Evolutionary conservation across 495 filamentous ascomycete species (phyloP).

Genomic region (Penicillium riverlandense): DNA sequence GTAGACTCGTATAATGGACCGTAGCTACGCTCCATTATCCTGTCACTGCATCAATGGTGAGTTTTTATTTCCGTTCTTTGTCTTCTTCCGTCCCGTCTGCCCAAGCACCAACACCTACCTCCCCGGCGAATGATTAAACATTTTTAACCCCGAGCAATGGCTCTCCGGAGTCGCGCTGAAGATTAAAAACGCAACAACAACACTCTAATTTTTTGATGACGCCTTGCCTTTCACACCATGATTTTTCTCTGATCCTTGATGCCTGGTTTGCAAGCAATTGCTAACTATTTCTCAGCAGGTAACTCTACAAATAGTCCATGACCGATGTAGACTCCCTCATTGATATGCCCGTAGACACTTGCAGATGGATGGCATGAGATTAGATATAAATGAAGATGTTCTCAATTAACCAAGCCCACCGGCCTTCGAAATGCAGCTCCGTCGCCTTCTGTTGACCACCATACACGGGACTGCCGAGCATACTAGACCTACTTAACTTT

Average conservation of each 20-base stretch:
- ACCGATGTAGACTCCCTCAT: background rate
- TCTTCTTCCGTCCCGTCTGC: background rate
- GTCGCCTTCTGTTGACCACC: too few relatives aligned
- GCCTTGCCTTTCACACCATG: conserved; percentile 19
- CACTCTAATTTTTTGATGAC: conserved; percentile 62
- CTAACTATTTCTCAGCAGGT: conserved; percentile 13
- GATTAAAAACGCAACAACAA: conserved; percentile 52
- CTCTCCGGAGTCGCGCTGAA: conserved; percentile 32
- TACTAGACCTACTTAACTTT: too few relatives aligned
- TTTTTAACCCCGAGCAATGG: conserved; percentile 52
- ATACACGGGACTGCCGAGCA: too few relatives aligned
- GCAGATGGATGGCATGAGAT: too few relatives aligned
- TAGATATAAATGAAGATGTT: too few relatives aligned
- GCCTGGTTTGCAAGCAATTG: conserved; percentile 15
- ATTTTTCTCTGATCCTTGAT: conserved; percentile 6
- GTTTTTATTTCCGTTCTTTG: conserved; percentile 11
- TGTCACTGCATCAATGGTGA: conserved; percentile 19
- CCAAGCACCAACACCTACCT: background rate
- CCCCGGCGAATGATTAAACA: conserved; percentile 45
- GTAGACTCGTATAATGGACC: conserved; percentile 29
- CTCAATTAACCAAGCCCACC: too few relatives aligned
- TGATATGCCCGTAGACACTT: conserved; percentile 1
- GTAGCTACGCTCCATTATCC: conserved; percentile 34
- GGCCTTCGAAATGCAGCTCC: too few relatives aligned
- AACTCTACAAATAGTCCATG: conserved; percentile 9